Evolutionary conservation across 805 yeast genomes (phyloP), one percentile per base, ranked within the genome.

Genomic region (Dipodascus albidus): DNA sequence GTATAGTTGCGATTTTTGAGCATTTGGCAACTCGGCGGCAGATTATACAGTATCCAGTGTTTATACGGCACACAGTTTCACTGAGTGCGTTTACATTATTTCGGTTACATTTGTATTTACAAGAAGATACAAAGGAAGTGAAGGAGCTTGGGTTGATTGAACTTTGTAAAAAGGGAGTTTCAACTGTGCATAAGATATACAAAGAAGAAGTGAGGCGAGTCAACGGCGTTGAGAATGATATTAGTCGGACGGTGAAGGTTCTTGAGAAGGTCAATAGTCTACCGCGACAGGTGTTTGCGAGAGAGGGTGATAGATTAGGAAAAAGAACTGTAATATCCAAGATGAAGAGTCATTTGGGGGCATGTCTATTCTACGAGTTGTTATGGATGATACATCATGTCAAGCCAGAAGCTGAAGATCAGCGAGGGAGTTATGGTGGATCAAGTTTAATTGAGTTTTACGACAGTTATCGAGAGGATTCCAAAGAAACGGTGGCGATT

Each of bases 321-420:
- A 6, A 27, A 11, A 27, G 33, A 17, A 83, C 85, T 2, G 85
- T 90, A 24, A 86, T 90, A 50, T 78, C 86, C 2, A 75, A 90
- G 54, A 90, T 90, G 95, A 77, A 96, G 62, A 86, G 96, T 0
- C 97, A 90, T 68, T 73, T 90, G 60, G 85, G 96, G 0, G 96
- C 93, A 1, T 88, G 96, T 0, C 68, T 90, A 52, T 90, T 90
- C 62, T 90, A 90, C 65, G 97, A 90, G 67, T 74, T 90, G 52
- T 90, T 90, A 9, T 89, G 96, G 89, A 85, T 95, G 66, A 83
- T 90, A 49, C 97, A 90, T 67, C 96, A 90, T 63, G 96, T 96
- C 0, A 76, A 95, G 65, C 75, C 96, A 64, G 72, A 95, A 52
- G 75, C 77, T 38, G 55, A 50, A 3, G 49, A 9, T 31, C 17